phyloP scores from a whole-genome alignment of 306 rosid genomes.

The Mimosa bimucronata region DNA sequence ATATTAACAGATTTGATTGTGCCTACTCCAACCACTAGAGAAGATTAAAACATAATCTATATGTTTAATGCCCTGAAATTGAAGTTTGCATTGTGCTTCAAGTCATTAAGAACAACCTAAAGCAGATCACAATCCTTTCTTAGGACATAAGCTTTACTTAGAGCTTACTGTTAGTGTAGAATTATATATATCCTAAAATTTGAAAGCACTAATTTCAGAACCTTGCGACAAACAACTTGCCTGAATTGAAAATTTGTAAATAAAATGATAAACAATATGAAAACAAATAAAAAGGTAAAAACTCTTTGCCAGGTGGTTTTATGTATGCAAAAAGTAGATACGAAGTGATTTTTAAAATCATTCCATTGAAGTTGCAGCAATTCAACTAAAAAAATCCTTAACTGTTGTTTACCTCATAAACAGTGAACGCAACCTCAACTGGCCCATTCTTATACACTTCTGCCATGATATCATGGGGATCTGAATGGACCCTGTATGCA shows the following conservation, averaged over 20 bases:
- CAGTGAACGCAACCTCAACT: conserved; percentile 88
- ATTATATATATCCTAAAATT: not conserved
- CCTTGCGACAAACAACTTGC: not conserved
- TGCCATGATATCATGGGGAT: conserved; percentile 82
- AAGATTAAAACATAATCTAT: not conserved
- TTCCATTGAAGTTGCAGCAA: conserved; percentile 29
- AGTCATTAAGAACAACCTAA: not conserved
- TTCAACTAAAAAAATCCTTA: conserved; percentile 16
- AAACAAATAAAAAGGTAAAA: not conserved
- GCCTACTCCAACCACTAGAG: conserved; percentile 14
- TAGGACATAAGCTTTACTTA: not conserved
- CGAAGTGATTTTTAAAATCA: conserved; percentile 1
- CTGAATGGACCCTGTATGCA: conserved; percentile 63
- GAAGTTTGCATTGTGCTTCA: not conserved
- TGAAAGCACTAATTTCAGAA: not conserved
- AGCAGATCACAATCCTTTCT: not conserved
- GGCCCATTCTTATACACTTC: conserved; percentile 93
- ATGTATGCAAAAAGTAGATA: not conserved
- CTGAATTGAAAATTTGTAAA: not conserved
- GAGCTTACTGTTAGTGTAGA: not conserved
- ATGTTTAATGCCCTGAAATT: conserved; percentile 9
- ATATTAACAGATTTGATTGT: not conserved
- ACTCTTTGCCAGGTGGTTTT: not conserved
- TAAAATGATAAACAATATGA: not conserved
- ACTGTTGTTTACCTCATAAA: conserved; percentile 73